Percentiles rank a stretch among this genome's conserved stretches.
phyloP scores from a whole-genome alignment of 495 filamentous ascomycete genomes.

The Penicillium waksmanii region DNA sequence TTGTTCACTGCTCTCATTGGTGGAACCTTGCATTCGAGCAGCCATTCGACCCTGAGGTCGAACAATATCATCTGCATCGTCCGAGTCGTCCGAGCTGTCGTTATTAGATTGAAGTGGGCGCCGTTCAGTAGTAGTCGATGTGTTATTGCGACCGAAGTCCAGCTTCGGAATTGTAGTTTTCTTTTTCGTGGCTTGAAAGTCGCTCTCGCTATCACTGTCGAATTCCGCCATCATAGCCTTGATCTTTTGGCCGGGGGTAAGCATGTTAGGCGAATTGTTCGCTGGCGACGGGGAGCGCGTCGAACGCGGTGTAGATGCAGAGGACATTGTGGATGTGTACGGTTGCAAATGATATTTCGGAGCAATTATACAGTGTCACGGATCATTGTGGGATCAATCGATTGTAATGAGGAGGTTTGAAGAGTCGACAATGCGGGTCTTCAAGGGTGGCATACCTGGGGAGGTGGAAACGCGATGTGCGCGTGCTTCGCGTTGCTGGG shows the following conservation, averaged over 20 bases:
- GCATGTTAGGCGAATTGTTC: constrained; percentile 40
- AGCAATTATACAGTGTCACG: not conserved
- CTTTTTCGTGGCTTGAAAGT: constrained; percentile 32
- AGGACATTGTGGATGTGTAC: constrained; percentile 36
- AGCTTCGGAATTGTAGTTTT: constrained; percentile 26
- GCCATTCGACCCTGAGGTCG: constrained; percentile 73
- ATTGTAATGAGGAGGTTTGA: not conserved
- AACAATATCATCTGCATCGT: constrained; percentile 56
- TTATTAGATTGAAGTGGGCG: constrained; percentile 16
- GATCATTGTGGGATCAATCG: constrained; percentile 18
- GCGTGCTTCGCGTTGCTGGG: constrained; percentile 36
- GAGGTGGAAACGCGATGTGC: constrained; percentile 26
- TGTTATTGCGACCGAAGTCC: constrained; percentile 25
- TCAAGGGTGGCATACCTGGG: constrained; percentile 29
- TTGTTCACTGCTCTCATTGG: constrained; percentile 6
- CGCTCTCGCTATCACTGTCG: constrained; percentile 60
- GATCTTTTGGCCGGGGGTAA: constrained; percentile 73
- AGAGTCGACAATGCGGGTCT: constrained; percentile 13
- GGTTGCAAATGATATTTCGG: not conserved
- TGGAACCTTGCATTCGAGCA: constrained; percentile 60
- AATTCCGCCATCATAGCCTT: constrained; percentile 68
- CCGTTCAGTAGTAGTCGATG: constrained; percentile 9
- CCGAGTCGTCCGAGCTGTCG: constrained; percentile 33
- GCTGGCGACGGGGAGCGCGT: constrained; percentile 43
- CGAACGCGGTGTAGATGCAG: constrained; percentile 47